phyloP scores from a whole-genome alignment of 345 rosid species.

The Viola odorata region DNA sequence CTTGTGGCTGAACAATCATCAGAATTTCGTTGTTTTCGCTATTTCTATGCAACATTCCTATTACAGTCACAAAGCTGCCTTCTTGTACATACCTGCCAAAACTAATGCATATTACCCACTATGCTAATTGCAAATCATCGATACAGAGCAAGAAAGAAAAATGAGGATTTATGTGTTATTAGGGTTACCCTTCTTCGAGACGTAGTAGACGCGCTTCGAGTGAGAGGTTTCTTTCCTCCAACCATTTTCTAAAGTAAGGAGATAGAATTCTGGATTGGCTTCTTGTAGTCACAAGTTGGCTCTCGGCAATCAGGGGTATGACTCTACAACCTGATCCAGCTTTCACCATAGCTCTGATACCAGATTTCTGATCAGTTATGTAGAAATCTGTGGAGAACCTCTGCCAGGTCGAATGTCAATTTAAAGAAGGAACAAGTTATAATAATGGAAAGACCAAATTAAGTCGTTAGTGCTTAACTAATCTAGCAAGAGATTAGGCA shows the following conservation, averaged over 20 bases:
- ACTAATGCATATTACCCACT: slow-evolving; percentile 11
- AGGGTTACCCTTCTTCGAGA: slow-evolving; percentile 44
- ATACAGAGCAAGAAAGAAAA: background rate
- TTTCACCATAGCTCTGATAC: slow-evolving; percentile 42
- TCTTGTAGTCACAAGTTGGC: slow-evolving; percentile 40
- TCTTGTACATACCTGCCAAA: slow-evolving; percentile 44
- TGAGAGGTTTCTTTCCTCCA: slow-evolving; percentile 37
- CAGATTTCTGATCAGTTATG: slow-evolving; percentile 42
- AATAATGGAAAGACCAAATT: background rate
- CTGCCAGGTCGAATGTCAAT: slow-evolving; percentile 29
- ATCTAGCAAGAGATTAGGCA: too few species aligned
- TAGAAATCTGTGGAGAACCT: slow-evolving; percentile 55
- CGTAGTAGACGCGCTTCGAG: slow-evolving; percentile 34
- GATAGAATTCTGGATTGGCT: slow-evolving; percentile 32
- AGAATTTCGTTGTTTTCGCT: slow-evolving; percentile 22
- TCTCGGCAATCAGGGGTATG: slow-evolving; percentile 42
- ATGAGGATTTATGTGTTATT: background rate
- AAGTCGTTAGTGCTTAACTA: background rate
- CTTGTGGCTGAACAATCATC: slow-evolving; percentile 43
- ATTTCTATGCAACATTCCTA: slow-evolving; percentile 33
- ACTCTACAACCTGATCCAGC: slow-evolving; percentile 43
- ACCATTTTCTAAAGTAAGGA: slow-evolving; percentile 43
- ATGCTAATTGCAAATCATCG: slow-evolving; percentile 1
- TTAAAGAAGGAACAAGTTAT: background rate
- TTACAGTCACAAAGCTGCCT: slow-evolving; percentile 42